phyloP scores from a whole-genome alignment of 2,329 filamentous ascomycete genomes.

The Aspergillus ruber region DNA sequence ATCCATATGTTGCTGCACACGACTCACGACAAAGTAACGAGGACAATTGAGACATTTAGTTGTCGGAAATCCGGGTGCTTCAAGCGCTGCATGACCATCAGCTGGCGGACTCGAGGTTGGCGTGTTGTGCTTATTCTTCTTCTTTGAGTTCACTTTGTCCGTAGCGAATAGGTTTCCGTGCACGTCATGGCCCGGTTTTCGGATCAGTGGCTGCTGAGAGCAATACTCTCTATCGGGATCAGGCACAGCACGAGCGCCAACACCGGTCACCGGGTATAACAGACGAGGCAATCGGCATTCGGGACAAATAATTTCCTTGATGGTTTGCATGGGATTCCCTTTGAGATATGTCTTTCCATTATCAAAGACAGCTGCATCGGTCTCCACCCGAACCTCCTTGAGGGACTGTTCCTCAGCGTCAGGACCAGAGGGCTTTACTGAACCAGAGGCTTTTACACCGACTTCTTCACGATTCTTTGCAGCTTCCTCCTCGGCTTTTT shows the following conservation, averaged over 20 bases:
- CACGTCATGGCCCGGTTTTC: constrained; percentile 54
- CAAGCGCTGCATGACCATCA: constrained; percentile 24
- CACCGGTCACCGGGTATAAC: constrained; percentile 50
- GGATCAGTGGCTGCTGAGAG: constrained; percentile 53
- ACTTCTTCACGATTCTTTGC: constrained; percentile 24
- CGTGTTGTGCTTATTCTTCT: constrained; percentile 31
- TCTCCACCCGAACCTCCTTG: constrained; percentile 38
- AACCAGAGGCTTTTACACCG: constrained; percentile 24
- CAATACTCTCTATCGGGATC: constrained; percentile 53
- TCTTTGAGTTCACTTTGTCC: constrained; percentile 43
- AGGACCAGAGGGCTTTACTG: constrained; percentile 27
- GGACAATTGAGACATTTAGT: constrained; percentile 55
- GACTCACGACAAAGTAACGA: constrained; percentile 54
- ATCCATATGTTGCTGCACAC: constrained; percentile 56
- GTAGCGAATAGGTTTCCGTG: constrained; percentile 48
- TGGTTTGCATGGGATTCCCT: constrained; percentile 53
- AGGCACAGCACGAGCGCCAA: constrained; percentile 42
- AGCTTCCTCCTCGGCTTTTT: constrained; percentile 38
- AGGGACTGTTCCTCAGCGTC: constrained; percentile 26
- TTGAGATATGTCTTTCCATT: constrained; percentile 49
- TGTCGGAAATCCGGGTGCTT: constrained; percentile 33
- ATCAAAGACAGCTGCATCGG: constrained; percentile 47
- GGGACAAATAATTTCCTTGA: constrained; percentile 54
- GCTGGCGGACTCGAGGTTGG: constrained; percentile 30
- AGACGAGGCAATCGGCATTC: constrained; percentile 56